Evolutionary conservation across 73 alveolate genomes (phyloP).

Genomic region (Paramecium biaurelia): DNA sequence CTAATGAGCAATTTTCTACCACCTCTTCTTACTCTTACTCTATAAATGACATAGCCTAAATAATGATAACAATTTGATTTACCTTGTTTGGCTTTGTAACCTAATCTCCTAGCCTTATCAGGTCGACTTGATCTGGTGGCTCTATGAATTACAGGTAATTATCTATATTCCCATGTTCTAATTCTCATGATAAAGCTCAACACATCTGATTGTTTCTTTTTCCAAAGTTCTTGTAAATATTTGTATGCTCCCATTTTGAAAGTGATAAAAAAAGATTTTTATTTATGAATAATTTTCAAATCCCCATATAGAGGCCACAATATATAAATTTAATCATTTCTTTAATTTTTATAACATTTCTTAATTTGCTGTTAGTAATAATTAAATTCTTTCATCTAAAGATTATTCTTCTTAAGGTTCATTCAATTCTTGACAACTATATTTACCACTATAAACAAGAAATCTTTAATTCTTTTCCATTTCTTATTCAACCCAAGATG

Average conservation of each 20-base stretch:
- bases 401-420: not conserved
- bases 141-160: constrained; percentile 97
- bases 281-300: constrained; percentile 30
- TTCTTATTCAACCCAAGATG: not conserved
- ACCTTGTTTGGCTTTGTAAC: constrained; percentile 93
- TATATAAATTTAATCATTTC: not conserved
- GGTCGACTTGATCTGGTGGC: constrained; percentile 97
- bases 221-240: constrained; percentile 99
- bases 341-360: not conserved
- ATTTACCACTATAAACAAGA: not conserved
- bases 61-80: constrained; percentile 35
- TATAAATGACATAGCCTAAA: constrained; percentile 97
- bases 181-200: constrained; percentile 95
- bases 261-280: not conserved
- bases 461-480: constrained; percentile 23
- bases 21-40: constrained; percentile 99
- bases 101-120: constrained; percentile 99
- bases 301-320: not conserved
- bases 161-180: constrained; percentile 99
- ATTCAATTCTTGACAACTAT: not conserved
- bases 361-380: not conserved
- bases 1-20: constrained; percentile 96
- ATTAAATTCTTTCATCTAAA: not conserved
- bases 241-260: constrained; percentile 96
- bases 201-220: constrained; percentile 98